Evolutionary conservation across 2,329 filamentous ascomycete genomes (phyloP), one percentile per base, ranked within the genome.

Genomic region (Pseudogymnoascus sp.): DNA sequence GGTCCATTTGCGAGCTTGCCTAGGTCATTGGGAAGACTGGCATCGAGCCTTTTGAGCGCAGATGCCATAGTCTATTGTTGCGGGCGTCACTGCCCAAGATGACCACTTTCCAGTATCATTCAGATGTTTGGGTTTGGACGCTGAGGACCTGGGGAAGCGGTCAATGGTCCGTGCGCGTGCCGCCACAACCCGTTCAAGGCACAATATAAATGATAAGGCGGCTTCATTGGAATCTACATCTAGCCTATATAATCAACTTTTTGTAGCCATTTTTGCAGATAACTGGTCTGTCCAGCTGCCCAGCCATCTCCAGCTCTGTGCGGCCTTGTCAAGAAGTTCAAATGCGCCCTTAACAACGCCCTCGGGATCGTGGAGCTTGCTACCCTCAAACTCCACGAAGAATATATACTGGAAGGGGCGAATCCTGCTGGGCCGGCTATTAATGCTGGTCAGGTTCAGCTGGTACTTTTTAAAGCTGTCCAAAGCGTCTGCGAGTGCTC

Each of bases 361-460:
- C 61, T 82, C 79, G 1, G 79, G 78, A 69, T 85, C 84, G 59
- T 76, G 74, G 63, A 74, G 70, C 68, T 76, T 77, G 73, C 85
- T 82, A 1, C 89, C 88, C 73, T 89, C 84, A 70, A 96, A 92
- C 79, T 97, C 93, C 31, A 97, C 87, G 72, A 97, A 93, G 77
- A 97, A 97, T 38, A 97, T 84, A 77, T 97, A 97, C 73, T 96
- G 87, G 84, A 96, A 97, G 19, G 89, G 85, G 68, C 79, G 77
- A 40, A 83, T 79, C 63, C 89, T 83, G 70, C 90, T 92, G 4
- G 93, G 93, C 67, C 93, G 78, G 68, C 90, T 92, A 73, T 92
- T 93, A 75, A 97, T 96, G 74, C 88, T 93, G 31, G 93, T 97
- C 68, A 97, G 78, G 73, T 97, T 96, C 64, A 97, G 80, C 4